Evolutionary conservation across 2,329 filamentous ascomycete species (phyloP), one percentile per base, ranked within the genome.

Genomic region (Alternaria burnsii): DNA sequence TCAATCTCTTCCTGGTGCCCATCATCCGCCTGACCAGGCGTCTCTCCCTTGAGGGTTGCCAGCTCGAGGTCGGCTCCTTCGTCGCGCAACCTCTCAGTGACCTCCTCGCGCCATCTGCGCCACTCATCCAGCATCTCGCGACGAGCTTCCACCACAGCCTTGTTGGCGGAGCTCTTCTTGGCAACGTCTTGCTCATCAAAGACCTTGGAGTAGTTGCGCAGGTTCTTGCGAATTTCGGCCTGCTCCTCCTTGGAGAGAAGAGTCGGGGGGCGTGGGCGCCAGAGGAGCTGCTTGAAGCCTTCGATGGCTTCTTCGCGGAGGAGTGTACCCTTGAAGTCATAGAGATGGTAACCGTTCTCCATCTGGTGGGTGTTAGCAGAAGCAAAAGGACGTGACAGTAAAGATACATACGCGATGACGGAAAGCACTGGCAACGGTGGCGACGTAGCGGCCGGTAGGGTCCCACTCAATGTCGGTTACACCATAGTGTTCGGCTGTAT

Each of bases 381-480:
- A 48, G 32, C 46, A 56, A 26, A 7, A 30, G 20, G 52, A 36
- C 24, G 40, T 55, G 16, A 34, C 40, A 14, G n/a, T 69, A 20
- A 57, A 92, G 70, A 34, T 48, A 72, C 92, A 84, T 90, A 97
- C 94, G 71, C 90, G 86, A 80, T 98, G 94, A 82, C 97, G 97
- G 94, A 95, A 99, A 52, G 92, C 89, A 75, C 91, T 95, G 44
- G 94, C 94, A 84, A 93, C 96, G 42, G 92, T 96, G 63, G 94
- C 93, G 46, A 99, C 92, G 76, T 93, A 99, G 66, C 95, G 90
- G 62, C 95, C 95, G 58, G 93, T 97, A 11, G 95, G 94, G 76
- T 99, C 95, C 95, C 95, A 99, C 78, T 98, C 94, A 51, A 98
- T 89, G 76, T 99, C 94, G 26, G 95, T 99, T 55, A 99, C 90